Percentiles rank a stretch among this genome's conserved stretches.
Conservation (phyloP, 2,329 filamentous ascomycete genomes). For the Microsporum audouinii region DNA sequence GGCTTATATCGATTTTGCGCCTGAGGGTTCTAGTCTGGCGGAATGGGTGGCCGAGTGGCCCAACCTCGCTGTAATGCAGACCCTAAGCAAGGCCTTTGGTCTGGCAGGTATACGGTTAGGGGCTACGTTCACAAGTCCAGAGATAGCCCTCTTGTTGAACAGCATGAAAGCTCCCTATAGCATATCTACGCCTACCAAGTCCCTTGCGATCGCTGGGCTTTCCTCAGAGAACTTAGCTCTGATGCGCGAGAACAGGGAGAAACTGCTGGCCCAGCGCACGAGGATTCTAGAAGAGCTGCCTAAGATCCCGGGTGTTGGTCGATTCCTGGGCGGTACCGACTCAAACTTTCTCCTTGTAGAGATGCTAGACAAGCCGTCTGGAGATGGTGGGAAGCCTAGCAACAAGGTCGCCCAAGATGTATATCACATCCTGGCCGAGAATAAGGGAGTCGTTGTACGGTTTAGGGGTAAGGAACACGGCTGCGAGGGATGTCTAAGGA, state of each 20-base stretch:
- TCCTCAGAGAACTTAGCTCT: conserved; percentile 53
- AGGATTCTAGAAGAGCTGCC: conserved; percentile 63
- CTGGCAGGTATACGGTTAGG: conserved; percentile 87
- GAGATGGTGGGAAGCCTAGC: conserved; percentile 56
- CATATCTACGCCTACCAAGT: conserved; percentile 75
- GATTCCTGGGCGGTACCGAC: conserved; percentile 64
- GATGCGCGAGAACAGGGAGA: conserved; percentile 60
- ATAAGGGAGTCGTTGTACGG: conserved; percentile 77
- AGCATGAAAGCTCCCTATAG: conserved; percentile 95
- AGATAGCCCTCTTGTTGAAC: conserved; percentile 72
- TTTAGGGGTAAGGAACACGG: conserved; percentile 90
- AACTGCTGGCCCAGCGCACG: conserved; percentile 65
- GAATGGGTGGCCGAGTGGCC: conserved; percentile 89
- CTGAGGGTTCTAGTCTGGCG: conserved; percentile 65
- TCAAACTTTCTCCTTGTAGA: conserved; percentile 89
- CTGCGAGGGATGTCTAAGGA: conserved; percentile 75
- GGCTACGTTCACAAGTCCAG: conserved; percentile 64
- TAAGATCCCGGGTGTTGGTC: conserved; percentile 63
- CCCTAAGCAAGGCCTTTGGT: conserved; percentile 93
- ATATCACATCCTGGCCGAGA: conserved; percentile 76
- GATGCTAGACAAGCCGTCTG: conserved; percentile 54
- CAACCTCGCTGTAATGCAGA: conserved; percentile 96
- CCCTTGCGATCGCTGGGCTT: conserved; percentile 65
- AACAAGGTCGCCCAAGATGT: conserved; percentile 67
- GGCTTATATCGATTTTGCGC: conserved; percentile 91